Evolutionary conservation across 805 yeast genomes (phyloP).

Genomic region (Saturnispora mendoncae): DNA sequence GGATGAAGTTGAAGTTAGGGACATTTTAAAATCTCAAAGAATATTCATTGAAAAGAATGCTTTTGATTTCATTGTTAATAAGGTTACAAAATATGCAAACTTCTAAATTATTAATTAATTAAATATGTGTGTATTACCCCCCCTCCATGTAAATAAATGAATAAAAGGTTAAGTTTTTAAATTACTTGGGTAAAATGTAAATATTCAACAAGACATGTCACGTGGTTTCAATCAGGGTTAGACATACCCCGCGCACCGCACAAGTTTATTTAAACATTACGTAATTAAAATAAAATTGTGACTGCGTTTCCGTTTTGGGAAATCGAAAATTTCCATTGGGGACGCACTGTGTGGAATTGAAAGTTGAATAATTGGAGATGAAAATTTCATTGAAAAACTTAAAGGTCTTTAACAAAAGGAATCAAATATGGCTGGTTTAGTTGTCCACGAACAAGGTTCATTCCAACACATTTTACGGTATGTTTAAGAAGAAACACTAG

Average conservation of each 20-base stretch:
- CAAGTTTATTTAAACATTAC: not conserved
- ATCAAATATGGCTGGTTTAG: constrained; percentile 31
- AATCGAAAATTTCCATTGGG: not conserved
- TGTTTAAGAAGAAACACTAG: constrained; percentile 31
- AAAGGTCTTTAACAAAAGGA: not conserved
- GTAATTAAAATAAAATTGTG: not conserved
- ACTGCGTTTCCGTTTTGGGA: not conserved
- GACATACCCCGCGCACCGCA: not conserved
- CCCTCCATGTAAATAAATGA: constrained; percentile 3
- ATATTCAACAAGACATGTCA: no score
- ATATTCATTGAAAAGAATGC: constrained; percentile 67
- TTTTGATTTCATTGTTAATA: constrained; percentile 47
- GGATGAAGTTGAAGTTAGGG: constrained; percentile 78
- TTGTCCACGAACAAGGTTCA: constrained; percentile 97
- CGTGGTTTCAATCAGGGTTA: not conserved
- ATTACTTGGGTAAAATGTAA: no score
- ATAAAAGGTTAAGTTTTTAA: no score
- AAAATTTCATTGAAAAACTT: constrained; percentile 5
- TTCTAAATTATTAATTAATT: constrained; percentile 8
- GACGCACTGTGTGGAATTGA: not conserved
- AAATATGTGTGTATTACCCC: not conserved
- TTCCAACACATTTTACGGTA: constrained; percentile 99
- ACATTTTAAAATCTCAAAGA: constrained; percentile 69
- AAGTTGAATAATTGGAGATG: not conserved
- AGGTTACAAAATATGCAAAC: constrained; percentile 18